Evolutionary conservation across 768 basidiomycete genomes (phyloP).

Genomic region (Pleurotus citrinopileatus): DNA sequence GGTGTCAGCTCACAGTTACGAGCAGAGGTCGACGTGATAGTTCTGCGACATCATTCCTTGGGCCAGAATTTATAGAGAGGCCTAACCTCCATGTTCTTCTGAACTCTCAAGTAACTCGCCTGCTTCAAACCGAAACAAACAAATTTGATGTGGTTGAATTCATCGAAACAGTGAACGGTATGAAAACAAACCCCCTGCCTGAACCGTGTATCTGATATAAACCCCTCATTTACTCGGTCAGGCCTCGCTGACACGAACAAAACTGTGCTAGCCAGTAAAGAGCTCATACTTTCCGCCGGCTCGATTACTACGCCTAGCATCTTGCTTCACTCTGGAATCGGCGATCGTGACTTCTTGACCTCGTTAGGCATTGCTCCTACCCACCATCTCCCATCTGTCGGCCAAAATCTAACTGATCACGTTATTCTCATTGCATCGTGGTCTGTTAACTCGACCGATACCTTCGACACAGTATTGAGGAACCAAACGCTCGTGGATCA

Average conservation of each 20-base stretch:
- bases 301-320: slow-evolving; percentile 27
- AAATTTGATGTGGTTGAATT: neutral
- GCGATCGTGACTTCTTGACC: slow-evolving; percentile 18
- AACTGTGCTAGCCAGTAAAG: slow-evolving; percentile 24
- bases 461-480: slow-evolving; percentile 22
- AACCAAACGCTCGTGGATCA: slow-evolving; percentile 19
- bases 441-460: slow-evolving; percentile 24
- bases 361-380: slow-evolving; percentile 26
- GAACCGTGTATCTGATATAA: no score
- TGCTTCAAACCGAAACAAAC: slow-evolving; percentile 6
- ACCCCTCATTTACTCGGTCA: no score
- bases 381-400: slow-evolving; percentile 33
- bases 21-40: slow-evolving; percentile 27
- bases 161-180: neutral
- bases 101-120: slow-evolving; percentile 26
- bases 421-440: slow-evolving; percentile 14
- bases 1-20: slow-evolving; percentile 24
- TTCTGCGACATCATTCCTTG: slow-evolving; percentile 29
- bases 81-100: slow-evolving; percentile 31
- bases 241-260: neutral
- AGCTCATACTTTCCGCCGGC: slow-evolving; percentile 35
- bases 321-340: slow-evolving; percentile 32
- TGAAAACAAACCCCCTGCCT: neutral
- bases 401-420: slow-evolving; percentile 33
- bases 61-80: slow-evolving; percentile 21